A percentile compares a stretch with the other conserved stretches of the same genome.
Evolutionary conservation across 2,329 filamentous ascomycete species (phyloP).

Genomic region (Neofusicoccum umdonicola): DNA sequence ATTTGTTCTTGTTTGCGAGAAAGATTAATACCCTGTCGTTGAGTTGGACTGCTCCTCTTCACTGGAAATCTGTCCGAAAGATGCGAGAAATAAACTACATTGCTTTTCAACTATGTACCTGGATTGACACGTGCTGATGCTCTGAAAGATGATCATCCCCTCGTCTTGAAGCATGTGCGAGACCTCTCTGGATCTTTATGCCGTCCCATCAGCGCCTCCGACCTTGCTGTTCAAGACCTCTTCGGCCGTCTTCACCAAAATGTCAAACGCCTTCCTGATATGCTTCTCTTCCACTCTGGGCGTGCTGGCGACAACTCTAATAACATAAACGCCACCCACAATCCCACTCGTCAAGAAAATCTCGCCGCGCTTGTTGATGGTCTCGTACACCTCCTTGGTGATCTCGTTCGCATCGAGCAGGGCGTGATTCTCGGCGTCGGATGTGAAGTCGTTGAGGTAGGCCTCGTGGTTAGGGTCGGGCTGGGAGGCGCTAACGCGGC

Average conservation of each 20-base stretch:
- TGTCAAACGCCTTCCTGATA: constrained; percentile 69
- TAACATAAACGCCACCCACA: constrained; percentile 70
- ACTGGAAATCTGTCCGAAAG: too few species aligned
- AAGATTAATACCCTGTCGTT: too few species aligned
- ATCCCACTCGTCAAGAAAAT: constrained; percentile 81
- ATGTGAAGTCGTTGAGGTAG: constrained; percentile 33
- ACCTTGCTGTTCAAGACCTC: constrained; percentile 33
- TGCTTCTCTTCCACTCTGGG: constrained; percentile 68
- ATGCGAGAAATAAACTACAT: too few species aligned
- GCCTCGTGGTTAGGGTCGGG: constrained; percentile 32
- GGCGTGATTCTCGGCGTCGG: constrained; percentile 37
- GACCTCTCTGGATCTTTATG: not conserved
- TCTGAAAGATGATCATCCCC: too few species aligned
- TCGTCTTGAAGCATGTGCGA: not conserved
- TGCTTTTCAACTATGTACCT: too few species aligned
- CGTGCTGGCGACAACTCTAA: constrained; percentile 76
- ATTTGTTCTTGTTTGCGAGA: too few species aligned
- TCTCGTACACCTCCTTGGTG: constrained; percentile 73
- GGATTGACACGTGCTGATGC: too few species aligned
- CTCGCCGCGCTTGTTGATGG: constrained; percentile 69
- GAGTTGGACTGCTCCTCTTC: too few species aligned
- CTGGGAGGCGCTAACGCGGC: constrained; percentile 21
- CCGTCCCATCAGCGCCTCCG: not conserved
- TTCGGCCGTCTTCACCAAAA: constrained; percentile 65
- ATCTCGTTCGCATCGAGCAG: constrained; percentile 61